phyloP scores from a whole-genome alignment of 108 stramenopile species.

The Pelagomonas calceolata region DNA sequence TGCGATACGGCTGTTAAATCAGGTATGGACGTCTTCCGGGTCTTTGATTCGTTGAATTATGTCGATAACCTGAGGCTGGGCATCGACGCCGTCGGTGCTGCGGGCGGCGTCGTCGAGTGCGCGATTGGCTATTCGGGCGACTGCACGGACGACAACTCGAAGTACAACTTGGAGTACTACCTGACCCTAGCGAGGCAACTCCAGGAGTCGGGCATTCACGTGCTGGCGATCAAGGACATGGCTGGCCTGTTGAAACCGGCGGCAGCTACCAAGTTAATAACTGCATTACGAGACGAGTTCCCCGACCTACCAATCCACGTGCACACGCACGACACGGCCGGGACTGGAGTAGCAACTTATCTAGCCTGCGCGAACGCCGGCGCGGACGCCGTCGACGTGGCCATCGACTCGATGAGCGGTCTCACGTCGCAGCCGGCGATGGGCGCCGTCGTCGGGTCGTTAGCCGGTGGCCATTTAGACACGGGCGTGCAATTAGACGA shows the following conservation, averaged over 20 bases:
- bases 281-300: conserved; percentile 66
- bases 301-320: conserved; percentile 86
- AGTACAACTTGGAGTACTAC: conserved; percentile 53
- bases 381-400: conserved; percentile 88
- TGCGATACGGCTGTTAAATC: conserved; percentile 51
- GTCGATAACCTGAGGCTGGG: conserved; percentile 67
- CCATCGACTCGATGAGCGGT: conserved; percentile 83
- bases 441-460: conserved; percentile 77
- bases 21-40: conserved; percentile 77
- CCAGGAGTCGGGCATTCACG: conserved; percentile 62
- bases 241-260: conserved; percentile 86
- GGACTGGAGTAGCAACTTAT: conserved; percentile 91
- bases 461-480: conserved; percentile 63
- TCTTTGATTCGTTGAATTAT: conserved; percentile 77
- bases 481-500: conserved; percentile 62
- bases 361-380: conserved; percentile 77
- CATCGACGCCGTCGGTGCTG: conserved; percentile 61
- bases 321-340: conserved; percentile 90
- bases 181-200: conserved; percentile 35
- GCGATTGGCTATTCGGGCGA: conserved; percentile 67
- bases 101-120: conserved; percentile 71
- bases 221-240: conserved; percentile 94
- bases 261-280: conserved; percentile 64
- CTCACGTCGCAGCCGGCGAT: conserved; percentile 86
- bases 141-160: conserved; percentile 27